phyloP scores from a whole-genome alignment of 2,329 filamentous ascomycete species.

The Alternaria triticina region DNA sequence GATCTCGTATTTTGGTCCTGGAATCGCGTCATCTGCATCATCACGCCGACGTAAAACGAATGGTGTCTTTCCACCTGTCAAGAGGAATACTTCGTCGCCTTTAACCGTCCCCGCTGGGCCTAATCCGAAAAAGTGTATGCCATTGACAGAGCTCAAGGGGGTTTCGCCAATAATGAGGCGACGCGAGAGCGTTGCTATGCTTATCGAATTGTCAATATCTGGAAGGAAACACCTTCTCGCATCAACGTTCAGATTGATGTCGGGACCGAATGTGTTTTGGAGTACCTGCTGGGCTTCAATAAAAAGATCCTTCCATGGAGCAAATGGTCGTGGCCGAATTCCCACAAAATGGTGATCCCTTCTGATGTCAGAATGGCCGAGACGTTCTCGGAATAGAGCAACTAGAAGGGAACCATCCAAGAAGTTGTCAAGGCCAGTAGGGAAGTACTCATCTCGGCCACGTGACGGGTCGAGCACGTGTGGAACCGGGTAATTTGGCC shows the following conservation, averaged over 20 bases:
- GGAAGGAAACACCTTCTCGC: not conserved
- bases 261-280: not conserved
- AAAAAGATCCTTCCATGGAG: not conserved
- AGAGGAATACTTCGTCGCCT: slow-evolving; percentile 14
- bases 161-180: not conserved
- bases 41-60: slow-evolving; percentile 10
- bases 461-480: fast-evolving
- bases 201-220: not conserved
- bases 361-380: not conserved
- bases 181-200: not conserved
- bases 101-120: slow-evolving; percentile 3
- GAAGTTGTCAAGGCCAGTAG: not conserved
- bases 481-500: not conserved
- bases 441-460: not conserved
- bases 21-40: not conserved
- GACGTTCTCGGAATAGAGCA: not conserved
- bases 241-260: not conserved
- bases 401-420: not conserved
- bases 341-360: too few relatives aligned
- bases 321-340: not conserved
- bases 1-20: not conserved
- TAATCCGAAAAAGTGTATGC: too few relatives aligned
- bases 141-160: too few relatives aligned
- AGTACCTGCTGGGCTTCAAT: not conserved
- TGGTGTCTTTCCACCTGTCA: slow-evolving; percentile 17